Evolutionary conservation across 768 basidiomycete genomes (phyloP), one percentile per base, ranked within the genome.

Genomic region (Pleurotus tuber-regium): DNA sequence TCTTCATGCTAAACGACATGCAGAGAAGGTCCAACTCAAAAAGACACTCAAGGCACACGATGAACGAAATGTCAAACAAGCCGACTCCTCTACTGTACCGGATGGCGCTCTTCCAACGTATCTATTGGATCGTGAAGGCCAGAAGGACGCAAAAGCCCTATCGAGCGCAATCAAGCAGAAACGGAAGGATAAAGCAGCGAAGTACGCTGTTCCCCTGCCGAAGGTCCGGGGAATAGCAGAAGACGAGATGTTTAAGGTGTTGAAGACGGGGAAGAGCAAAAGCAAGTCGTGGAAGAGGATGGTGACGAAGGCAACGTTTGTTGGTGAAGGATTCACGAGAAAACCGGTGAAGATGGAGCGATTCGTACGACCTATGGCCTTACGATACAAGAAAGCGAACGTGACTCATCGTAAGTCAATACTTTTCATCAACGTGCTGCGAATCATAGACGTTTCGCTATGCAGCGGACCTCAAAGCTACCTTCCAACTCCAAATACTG

Each of bases 11-110:
- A 95, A 88, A 68, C 88, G 96, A 54, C 92, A 98, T 73, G 84
- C 92, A 25, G 92, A 99, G 72, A 99, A 98, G 74, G 92, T 99
- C 39, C 92, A 94, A 63, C 88, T 99, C 74, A 96, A 93, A 73
- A 99, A 98, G 78, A 95, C 93, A n/a, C 87, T 99, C 70, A 98
- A 97, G 69, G 94, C 94, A 8, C 97, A 99, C 74, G 97, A 99
- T 71, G 96, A 98, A 70, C 88, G 97, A 55, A 94, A 98, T 64
- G 84, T 98, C 74, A 99, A 98, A 73, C 89, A 95, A 64, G 80
- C 91, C 39, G 94, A 96, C 66, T 77, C 85, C 1, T 85, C 86
- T 1, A 76, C 87, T 14, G 82, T 86, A 33, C 89, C 90, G 30
- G 93, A 98, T 51, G 92, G 87, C 53, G 97, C 97, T 40, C 76